These are phyloP conservation scores for Colletotrichum abscissum DNA, from an alignment of 2,329 filamentous ascomycete species.

Conservation along the genomic window DNA sequence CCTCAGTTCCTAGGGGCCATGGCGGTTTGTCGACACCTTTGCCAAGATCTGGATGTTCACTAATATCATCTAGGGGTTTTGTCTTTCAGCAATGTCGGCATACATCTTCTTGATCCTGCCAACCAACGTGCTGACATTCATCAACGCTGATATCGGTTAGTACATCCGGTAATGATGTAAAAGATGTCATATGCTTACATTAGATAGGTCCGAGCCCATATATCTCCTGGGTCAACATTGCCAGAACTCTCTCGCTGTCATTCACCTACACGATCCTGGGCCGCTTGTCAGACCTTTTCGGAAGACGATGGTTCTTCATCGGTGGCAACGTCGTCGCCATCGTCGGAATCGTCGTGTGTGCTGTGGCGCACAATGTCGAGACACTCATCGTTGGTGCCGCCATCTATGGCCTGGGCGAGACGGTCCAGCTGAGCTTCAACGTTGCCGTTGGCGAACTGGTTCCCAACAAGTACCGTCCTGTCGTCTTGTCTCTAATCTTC, in stretches of 20 bases:
- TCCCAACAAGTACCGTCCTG: slow-evolving; percentile 54
- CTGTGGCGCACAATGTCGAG: slow-evolving; percentile 47
- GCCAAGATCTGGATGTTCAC: background rate
- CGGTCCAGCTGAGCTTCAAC: slow-evolving; percentile 50
- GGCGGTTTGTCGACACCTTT: slow-evolving; percentile 39
- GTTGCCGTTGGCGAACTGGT: slow-evolving; percentile 53
- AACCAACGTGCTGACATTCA: slow-evolving; percentile 45
- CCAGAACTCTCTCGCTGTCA: slow-evolving; percentile 47
- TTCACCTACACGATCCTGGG: slow-evolving; percentile 44
- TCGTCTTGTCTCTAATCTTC: slow-evolving; percentile 47
- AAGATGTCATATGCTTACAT: background rate
- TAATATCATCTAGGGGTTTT: slow-evolving; percentile 46
- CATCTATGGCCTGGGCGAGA: slow-evolving; percentile 49
- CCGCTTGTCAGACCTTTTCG: slow-evolving; percentile 52
- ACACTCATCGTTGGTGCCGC: slow-evolving; percentile 49
- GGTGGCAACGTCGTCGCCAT: slow-evolving; percentile 49
- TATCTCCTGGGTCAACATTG: slow-evolving; percentile 43
- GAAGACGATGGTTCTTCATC: slow-evolving; percentile 53
- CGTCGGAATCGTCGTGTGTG: slow-evolving; percentile 49
- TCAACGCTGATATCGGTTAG: slow-evolving; percentile 48
- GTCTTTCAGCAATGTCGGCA: slow-evolving; percentile 49
- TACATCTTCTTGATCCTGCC: slow-evolving; percentile 52
- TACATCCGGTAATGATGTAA: background rate
- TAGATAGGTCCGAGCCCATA: slow-evolving; percentile 31
- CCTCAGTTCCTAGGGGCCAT: slow-evolving; percentile 46